phyloP scores from a whole-genome alignment of 1,284 basidiomycete species.

The Cutaneotrichosporon dermatis region DNA sequence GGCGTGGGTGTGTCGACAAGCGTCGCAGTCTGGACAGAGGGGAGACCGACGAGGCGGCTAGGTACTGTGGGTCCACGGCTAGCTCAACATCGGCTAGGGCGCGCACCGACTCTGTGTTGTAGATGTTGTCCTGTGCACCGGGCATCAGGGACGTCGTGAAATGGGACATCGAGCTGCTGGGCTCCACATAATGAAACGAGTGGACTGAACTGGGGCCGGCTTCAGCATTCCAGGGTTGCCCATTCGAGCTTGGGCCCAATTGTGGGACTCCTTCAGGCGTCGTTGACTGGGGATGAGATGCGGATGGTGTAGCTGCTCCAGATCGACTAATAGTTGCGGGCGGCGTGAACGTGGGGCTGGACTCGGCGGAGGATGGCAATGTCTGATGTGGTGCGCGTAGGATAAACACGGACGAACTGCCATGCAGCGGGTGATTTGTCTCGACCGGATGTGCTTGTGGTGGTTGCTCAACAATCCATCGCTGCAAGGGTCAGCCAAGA shows the following conservation, averaged over 20 bases:
- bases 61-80: slow-evolving; percentile 35
- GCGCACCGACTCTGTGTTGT: slow-evolving; percentile 38
- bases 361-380: no score
- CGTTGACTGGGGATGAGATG: no score
- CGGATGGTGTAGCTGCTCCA: no score
- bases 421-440: not conserved
- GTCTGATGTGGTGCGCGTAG: not conserved
- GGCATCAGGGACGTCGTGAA: not conserved
- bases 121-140: slow-evolving; percentile 22
- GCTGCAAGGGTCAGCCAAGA: slow-evolving; percentile 21
- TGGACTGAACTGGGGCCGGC: not conserved
- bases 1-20: slow-evolving; percentile 31
- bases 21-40: slow-evolving; percentile 6
- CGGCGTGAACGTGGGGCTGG: not conserved
- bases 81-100: slow-evolving; percentile 41
- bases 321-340: not conserved
- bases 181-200: not conserved
- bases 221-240: slow-evolving; percentile 1
- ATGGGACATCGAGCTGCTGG: not conserved
- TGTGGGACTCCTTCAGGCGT: no score
- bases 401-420: not conserved
- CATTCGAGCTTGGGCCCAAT: not conserved
- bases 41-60: slow-evolving; percentile 11
- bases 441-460: slow-evolving; percentile 2
- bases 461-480: slow-evolving; percentile 40